Evolutionary conservation across 2,329 filamentous ascomycete species (phyloP), one percentile per base, ranked within the genome.

Genomic region (Akanthomyces lecanii): DNA sequence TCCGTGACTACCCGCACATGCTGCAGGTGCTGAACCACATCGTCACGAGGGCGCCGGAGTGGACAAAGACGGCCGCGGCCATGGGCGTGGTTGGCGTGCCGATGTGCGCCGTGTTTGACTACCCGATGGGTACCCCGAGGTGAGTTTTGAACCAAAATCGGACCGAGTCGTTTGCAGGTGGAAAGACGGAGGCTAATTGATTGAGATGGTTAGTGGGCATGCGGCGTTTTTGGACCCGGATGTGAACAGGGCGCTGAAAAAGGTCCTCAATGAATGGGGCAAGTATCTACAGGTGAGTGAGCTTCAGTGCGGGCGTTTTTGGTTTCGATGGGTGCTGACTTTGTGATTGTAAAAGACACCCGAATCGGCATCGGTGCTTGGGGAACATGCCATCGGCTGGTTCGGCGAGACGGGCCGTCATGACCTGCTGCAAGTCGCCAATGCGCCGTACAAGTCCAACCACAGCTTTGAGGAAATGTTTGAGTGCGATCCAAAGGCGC

Each of bases 1-100:
- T 91, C 63, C 82, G 84, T 10, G 82, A 89, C 74, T 89, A 89
- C 67, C 63, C 81, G 6, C 85, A 90, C 67, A 86, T 91, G 84
- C 78, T 91, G 23, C 75, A 78, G 25, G 79, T 90, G 10, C 77
- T 91, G 57, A 89, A 90, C 70, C 82, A 89, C 66, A 76, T 83
- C 63, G 78, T 85, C 54, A 75, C 74, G 23, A 72, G 74, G 16
- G 81, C 81, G 4, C 82, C 82, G 0, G 77, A 81, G 67, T 83
- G 81, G 82, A 82, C 78, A 0, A 78, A 83, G 63, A 78, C 79
- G 4, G 82, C 80, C 0, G 78, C 80, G 28, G 45, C 44, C 14
- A 50, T 59, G 50, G 54, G 62, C 40, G 36, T 63, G 2, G 48
- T 63, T 8, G 62, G 62, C 30, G 62, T 63, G 55, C 62, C 62